Base-by-base conservation (phyloP, 305 asterid genomes). In the Plantago coronopus region DNA sequence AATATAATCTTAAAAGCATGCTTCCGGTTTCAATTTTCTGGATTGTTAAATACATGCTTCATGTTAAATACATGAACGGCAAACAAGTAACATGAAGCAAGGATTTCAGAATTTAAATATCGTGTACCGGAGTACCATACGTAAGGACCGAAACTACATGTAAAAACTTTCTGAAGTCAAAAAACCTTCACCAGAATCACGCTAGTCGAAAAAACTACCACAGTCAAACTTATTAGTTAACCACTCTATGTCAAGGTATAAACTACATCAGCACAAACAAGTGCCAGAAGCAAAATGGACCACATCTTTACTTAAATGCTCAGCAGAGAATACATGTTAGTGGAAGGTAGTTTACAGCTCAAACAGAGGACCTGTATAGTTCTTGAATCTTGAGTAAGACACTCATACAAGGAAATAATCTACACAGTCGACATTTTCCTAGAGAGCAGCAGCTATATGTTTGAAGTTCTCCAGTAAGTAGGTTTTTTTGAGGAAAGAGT, bases 91-190 rank as follows among this genome's bases (percentile, higher is more conserved):
- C 31, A 27, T 27, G 31, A 27, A 27, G 31, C 2, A 27, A 27
- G 31, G n/a, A 46, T 54, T 23, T 46, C 43, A 53, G 27, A 22
- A 37, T 45, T 23, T 44, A 44, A 29, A 20, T 47, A 21, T 34
- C 7, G 0, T 18, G 19, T 10, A 14, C 8, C 11, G n/a, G 55
- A 20, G 20, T 49, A 49, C 21, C 27, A n/a, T 11, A 7, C 25
- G 0, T 23, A 7, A 49, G 29, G 19, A 18, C 3, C 9, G 3
- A 19, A 19, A 15, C 49, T 20, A n/a, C 13, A 48, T 38, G n/a
- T 17, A 43, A 22, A 69, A 49, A 29, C 38, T 40, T 22, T 18
- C 62, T 9, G 12, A 48, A 17, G 27, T 49, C 55, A 49, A 49
- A 18, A 29, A 15, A 6, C 3, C 20, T 20, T 48, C 23, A 7